These are phyloP conservation scores for Balamuthia mandrillaris DNA, from an alignment of 208 protist genomes.

Conservation along the genomic window DNA sequence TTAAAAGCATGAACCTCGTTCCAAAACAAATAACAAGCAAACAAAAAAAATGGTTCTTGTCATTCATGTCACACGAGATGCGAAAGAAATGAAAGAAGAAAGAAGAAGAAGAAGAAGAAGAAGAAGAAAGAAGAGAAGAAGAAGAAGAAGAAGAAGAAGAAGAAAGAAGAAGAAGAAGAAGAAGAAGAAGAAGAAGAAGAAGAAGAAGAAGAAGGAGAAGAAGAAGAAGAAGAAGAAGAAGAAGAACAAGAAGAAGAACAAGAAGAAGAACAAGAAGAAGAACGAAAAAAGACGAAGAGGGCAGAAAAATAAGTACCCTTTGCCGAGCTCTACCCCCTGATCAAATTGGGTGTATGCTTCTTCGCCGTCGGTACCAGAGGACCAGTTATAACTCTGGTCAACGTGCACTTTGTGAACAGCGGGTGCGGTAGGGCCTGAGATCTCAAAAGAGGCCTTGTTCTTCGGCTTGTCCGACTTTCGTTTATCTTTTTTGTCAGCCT, in stretches of 20 bases:
- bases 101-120: too few species aligned
- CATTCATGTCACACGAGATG: too few species aligned
- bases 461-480: neutral
- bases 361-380: neutral
- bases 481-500: too few species aligned
- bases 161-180: too few species aligned
- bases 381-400: neutral
- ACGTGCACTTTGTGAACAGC: neutral
- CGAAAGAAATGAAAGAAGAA: too few species aligned
- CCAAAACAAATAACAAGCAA: too few species aligned
- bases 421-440: neutral
- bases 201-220: too few species aligned
- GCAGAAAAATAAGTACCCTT: neutral
- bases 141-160: too few species aligned
- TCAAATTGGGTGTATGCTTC: constrained; percentile 9
- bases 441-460: neutral
- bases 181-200: too few species aligned
- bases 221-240: too few species aligned
- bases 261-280: neutral
- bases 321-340: neutral
- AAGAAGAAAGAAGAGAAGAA: too few species aligned
- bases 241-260: neutral
- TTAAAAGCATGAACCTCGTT: neutral
- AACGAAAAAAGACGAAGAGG: neutral
- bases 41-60: too few species aligned